A percentile compares a stretch with the other conserved stretches of the same genome.
phyloP scores from a whole-genome alignment of 129 eudicot species.

The Flaveria linearis region DNA sequence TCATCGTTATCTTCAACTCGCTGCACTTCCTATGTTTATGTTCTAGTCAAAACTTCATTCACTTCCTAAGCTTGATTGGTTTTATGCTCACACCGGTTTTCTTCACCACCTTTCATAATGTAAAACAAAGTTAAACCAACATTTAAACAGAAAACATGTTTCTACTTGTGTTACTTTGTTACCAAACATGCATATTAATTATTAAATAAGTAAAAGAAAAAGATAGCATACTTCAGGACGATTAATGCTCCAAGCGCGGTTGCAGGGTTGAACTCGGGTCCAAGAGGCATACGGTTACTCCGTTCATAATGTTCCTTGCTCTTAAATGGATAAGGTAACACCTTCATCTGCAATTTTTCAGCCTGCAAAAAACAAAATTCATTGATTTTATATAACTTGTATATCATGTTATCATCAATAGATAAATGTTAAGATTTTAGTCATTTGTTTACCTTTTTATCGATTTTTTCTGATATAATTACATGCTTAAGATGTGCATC shows the following conservation, averaged over 20 bases:
- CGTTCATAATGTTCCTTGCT: conserved; percentile 76
- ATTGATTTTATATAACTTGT: neutral
- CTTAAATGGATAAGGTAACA: conserved; percentile 80
- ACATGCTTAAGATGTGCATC: conserved; percentile 92
- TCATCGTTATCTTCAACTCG: neutral
- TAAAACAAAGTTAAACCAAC: conserved; percentile 12
- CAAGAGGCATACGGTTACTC: conserved; percentile 87
- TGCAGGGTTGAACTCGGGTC: conserved; percentile 91
- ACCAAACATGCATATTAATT: neutral
- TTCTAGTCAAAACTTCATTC: conserved; percentile 29
- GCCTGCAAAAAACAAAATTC: conserved; percentile 48
- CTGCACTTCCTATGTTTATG: conserved; percentile 6
- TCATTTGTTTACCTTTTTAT: conserved; percentile 63
- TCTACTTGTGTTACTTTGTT: neutral
- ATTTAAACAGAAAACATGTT: neutral
- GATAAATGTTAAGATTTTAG: neutral
- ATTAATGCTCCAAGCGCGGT: conserved; percentile 59
- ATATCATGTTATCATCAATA: neutral
- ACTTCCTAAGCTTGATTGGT: conserved; percentile 68
- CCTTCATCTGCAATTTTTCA: conserved; percentile 71
- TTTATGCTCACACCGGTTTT: conserved; percentile 73
- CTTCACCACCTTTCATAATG: conserved; percentile 72
- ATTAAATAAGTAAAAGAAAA: neutral
- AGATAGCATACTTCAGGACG: conserved; percentile 67
- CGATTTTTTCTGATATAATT: conserved; percentile 85